A percentile compares a stretch with the other conserved stretches of the same genome.
Evolutionary conservation across 345 rosid species (phyloP).

Genomic region (Eucalyptus albens): DNA sequence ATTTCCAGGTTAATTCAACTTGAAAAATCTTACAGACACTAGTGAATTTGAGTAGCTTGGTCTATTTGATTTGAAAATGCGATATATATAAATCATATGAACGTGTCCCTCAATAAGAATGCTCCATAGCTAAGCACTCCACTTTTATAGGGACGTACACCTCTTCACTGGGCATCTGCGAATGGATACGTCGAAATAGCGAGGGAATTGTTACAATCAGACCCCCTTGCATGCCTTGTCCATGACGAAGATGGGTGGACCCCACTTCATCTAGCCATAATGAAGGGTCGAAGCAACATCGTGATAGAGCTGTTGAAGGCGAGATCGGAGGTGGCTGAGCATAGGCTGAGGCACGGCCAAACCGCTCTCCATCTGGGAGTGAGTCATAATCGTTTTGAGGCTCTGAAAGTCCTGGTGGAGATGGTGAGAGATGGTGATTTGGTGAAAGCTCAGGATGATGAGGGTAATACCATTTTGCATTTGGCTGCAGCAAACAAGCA

Average conservation of each 20-base stretch:
- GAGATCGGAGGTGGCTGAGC: not conserved
- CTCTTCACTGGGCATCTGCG: not conserved
- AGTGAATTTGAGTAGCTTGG: not conserved
- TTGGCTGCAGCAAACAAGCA: not conserved
- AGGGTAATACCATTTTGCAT: not conserved
- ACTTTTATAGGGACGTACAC: not conserved
- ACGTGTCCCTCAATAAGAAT: not conserved
- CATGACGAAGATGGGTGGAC: not conserved
- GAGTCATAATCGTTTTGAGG: not conserved
- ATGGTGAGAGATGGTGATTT: not conserved
- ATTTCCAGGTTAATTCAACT: fast-evolving
- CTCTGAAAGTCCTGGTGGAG: not conserved
- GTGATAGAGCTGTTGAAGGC: not conserved
- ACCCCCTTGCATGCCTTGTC: not conserved
- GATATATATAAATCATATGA: not conserved
- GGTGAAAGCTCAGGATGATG: not conserved
- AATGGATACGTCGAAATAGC: not conserved
- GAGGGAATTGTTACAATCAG: not conserved
- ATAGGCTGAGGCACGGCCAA: not conserved
- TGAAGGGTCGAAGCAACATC: not conserved
- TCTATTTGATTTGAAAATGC: not conserved
- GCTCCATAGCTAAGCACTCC: not conserved
- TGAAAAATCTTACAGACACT: fast-evolving
- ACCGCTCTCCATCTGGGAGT: not conserved
- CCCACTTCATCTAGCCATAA: not conserved